Evolutionary conservation across 73 alveolate species (phyloP), one percentile per base, ranked within the genome.

Genomic region (Paramecium sexaurelia): DNA sequence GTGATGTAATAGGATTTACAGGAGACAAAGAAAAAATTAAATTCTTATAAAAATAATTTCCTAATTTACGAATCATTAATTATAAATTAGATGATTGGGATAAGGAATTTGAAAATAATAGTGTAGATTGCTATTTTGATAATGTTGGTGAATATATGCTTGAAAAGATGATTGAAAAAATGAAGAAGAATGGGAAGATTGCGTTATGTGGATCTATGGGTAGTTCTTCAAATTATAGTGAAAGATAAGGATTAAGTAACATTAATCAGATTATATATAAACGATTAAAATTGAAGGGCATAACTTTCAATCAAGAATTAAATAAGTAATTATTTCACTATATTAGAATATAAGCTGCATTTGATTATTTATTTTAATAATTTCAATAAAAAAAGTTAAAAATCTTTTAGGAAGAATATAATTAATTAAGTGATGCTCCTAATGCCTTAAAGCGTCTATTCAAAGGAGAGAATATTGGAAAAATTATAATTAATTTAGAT

Each of bases 141-240:
- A 86, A 86, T 86, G 93, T 86, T 55, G 93, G 93, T 32, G 93
- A 86, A 10, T 73, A 86, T 3, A 86, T 75, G 32, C 55, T 86
- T 5, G 93, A 86, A 20, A 35, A 39, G 6, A 41, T 75, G n/a
- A 36, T 86, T 13, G 27, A 32, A 26, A 37, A 86, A 86, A 86
- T 86, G 88, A 86, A 19, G 29, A 35, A 56, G 36, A 61, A 61
- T 33, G 93, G 93, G 6, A 86, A 85, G 85, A 86, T 86, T 19
- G 93, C 93, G 7, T 29, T 86, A 22, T 55, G 85, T 57, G 93
- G 93, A 36, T 71, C 93, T 11, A 86, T 86, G 93, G 93, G 93
- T 1, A 86, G 85, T 39, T 86, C 83, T 4, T 26, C 83, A 32
- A 39, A 86, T 37, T 86, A 56, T 11, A 86, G 32, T 85, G 41